These are phyloP conservation scores for Cladosporium halotolerans DNA, from an alignment of 2,329 filamentous ascomycete genomes.

Conservation along the genomic window DNA sequence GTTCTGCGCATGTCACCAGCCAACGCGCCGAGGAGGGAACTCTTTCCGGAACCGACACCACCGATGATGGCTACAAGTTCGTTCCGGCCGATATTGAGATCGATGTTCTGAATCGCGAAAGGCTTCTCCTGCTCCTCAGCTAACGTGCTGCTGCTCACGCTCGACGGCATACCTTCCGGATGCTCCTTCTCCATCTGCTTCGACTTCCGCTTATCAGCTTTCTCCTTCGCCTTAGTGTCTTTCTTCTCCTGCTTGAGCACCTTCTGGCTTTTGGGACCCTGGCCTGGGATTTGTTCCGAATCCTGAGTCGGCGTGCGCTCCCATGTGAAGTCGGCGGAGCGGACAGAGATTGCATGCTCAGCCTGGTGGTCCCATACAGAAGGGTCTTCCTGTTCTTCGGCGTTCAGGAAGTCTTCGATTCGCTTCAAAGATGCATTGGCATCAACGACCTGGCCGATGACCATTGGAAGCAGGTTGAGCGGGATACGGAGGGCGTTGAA, in stretches of 20 bases:
- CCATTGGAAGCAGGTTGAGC: constrained; percentile 78
- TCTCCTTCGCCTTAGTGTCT: constrained; percentile 36
- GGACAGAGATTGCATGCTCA: constrained; percentile 59
- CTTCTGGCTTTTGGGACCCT: constrained; percentile 27
- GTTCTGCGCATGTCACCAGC: constrained; percentile 93
- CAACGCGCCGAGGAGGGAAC: constrained; percentile 76
- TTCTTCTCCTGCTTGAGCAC: constrained; percentile 40
- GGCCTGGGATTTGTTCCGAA: constrained; percentile 28
- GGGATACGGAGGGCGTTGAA: constrained; percentile 91
- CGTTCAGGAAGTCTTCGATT: constrained; percentile 79
- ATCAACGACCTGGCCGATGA: constrained; percentile 84
- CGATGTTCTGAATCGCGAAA: constrained; percentile 65
- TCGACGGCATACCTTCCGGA: constrained; percentile 4
- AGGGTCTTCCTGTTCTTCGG: constrained; percentile 76
- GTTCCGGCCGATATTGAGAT: constrained; percentile 63
- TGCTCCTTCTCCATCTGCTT: constrained; percentile 30
- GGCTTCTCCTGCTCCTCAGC: constrained; percentile 56
- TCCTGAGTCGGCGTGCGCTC: constrained; percentile 58
- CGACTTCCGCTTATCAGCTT: constrained; percentile 29
- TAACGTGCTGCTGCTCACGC: constrained; percentile 47
- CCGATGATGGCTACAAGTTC: constrained; percentile 83
- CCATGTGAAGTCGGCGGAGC: constrained; percentile 78
- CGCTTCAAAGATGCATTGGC: constrained; percentile 78
- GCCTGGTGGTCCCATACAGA: constrained; percentile 51
- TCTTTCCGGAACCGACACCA: constrained; percentile 85